A percentile compares a stretch with the other conserved stretches of the same genome.
phyloP scores from a whole-genome alignment of 192 early-diverging fungal species.

The Coemansia asiatica region DNA sequence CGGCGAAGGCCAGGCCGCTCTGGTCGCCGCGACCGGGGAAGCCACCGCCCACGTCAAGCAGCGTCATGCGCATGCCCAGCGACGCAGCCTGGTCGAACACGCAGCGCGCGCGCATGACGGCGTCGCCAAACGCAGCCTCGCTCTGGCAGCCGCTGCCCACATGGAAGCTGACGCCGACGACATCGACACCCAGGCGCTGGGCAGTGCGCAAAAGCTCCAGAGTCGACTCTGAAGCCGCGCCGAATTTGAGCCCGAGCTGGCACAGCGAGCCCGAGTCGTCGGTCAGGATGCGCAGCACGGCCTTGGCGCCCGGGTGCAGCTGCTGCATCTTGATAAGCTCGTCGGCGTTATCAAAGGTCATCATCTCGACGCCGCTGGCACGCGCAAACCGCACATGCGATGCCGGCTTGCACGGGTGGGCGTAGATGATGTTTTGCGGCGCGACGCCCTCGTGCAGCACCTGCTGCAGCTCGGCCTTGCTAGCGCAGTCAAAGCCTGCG shows the following conservation, averaged over 20 bases:
- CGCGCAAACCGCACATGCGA: constrained; percentile 89
- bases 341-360: constrained; percentile 99
- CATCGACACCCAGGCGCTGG: constrained; percentile 74
- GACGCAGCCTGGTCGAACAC: constrained; percentile 87
- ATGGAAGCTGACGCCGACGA: constrained; percentile 95
- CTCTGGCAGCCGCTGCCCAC: constrained; percentile 95
- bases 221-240: constrained; percentile 75
- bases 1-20: constrained; percentile 79
- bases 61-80: constrained; percentile 70
- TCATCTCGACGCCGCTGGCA: constrained; percentile 74
- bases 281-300: constrained; percentile 91
- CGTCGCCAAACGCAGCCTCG: constrained; percentile 85
- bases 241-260: constrained; percentile 96
- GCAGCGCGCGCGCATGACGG: constrained; percentile 76
- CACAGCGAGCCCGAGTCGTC: constrained; percentile 93
- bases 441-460: constrained; percentile 71
- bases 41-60: constrained; percentile 92
- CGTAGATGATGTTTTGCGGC: constrained; percentile 80
- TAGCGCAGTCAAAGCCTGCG: constrained; percentile 97
- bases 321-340: constrained; percentile 92
- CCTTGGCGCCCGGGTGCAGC: constrained; percentile 76
- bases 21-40: constrained; percentile 82
- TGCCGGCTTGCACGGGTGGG: constrained; percentile 99
- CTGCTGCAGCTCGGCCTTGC: constrained; percentile 86
- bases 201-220: constrained; percentile 71